Conservation (phyloP, 805 yeast genomes). For the Suhomyces vadensis region DNA sequence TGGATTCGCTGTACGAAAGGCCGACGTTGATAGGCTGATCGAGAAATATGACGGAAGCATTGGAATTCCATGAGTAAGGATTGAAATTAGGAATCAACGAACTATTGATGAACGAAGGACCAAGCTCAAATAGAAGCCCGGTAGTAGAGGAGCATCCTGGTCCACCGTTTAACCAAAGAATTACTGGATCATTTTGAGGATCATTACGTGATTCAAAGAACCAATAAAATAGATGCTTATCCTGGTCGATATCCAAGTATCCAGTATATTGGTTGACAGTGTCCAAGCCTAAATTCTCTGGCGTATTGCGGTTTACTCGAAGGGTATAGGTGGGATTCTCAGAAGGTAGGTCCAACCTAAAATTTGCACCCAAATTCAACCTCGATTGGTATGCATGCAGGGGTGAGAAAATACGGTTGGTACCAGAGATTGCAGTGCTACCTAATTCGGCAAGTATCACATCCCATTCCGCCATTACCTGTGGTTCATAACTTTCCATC, state of each 20-base stretch:
- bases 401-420: not conserved
- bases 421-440: not conserved
- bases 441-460: not conserved
- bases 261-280: constrained; percentile 40
- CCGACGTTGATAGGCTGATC: constrained; percentile 29
- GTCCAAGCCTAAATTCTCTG: constrained; percentile 32
- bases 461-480: not conserved
- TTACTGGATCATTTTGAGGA: constrained; percentile 32
- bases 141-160: constrained; percentile 32
- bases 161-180: constrained; percentile 35
- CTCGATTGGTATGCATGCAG: not conserved
- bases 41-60: constrained; percentile 28
- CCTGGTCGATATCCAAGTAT: constrained; percentile 35
- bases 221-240: constrained; percentile 33
- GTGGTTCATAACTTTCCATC: not conserved
- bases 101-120: constrained; percentile 26
- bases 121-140: constrained; percentile 32
- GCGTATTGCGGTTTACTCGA: not conserved
- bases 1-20: constrained; percentile 20
- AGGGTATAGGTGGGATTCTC: not conserved
- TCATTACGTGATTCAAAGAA: constrained; percentile 33
- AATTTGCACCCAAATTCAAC: not conserved
- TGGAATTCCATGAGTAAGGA: constrained; percentile 30
- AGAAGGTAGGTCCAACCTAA: not conserved
- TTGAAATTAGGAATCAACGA: constrained; percentile 25